Percentiles rank a stretch among this genome's conserved stretches.
These are phyloP conservation scores for Ceratocystiopsis sp. DNA, from an alignment of 2,329 filamentous ascomycete species.

Conservation along the genomic window DNA sequence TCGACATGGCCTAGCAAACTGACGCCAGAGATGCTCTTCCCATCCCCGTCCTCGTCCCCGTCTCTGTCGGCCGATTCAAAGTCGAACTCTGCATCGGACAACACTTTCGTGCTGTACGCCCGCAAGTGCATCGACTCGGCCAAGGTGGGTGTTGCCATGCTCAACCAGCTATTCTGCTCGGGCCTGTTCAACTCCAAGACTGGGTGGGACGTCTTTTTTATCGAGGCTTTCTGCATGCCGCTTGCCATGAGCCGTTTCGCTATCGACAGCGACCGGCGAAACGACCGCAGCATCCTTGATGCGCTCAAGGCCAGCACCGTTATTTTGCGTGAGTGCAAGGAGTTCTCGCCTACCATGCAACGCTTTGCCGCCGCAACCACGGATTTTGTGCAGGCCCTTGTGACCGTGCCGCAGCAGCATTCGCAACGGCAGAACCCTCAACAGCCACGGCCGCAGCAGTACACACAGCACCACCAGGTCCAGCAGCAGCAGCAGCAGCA, in stretches of 20 bases:
- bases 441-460: too few relatives aligned
- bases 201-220: conserved; percentile 10
- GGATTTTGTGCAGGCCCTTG: conserved; percentile 6
- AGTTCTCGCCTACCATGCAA: conserved; percentile 9
- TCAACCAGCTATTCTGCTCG: conserved; percentile 5
- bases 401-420: background rate
- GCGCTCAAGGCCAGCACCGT: conserved; percentile 4
- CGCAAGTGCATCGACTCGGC: conserved; percentile 7
- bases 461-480: too few relatives aligned
- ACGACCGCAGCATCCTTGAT: conserved; percentile 3
- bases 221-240: conserved; percentile 8
- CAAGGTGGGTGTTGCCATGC: conserved; percentile 6
- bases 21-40: background rate
- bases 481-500: too few relatives aligned
- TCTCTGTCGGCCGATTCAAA: background rate
- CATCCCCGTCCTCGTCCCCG: background rate
- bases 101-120: background rate
- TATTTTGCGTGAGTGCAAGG: conserved; percentile 7
- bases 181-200: conserved; percentile 10
- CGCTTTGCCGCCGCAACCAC: conserved; percentile 8
- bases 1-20: background rate
- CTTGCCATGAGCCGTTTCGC: conserved; percentile 8
- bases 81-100: too few relatives aligned
- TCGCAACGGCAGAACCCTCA: too few relatives aligned
- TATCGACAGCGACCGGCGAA: conserved; percentile 1